Conservation (phyloP, 2,329 filamentous ascomycete species). For the Fonsecaea erecta region DNA sequence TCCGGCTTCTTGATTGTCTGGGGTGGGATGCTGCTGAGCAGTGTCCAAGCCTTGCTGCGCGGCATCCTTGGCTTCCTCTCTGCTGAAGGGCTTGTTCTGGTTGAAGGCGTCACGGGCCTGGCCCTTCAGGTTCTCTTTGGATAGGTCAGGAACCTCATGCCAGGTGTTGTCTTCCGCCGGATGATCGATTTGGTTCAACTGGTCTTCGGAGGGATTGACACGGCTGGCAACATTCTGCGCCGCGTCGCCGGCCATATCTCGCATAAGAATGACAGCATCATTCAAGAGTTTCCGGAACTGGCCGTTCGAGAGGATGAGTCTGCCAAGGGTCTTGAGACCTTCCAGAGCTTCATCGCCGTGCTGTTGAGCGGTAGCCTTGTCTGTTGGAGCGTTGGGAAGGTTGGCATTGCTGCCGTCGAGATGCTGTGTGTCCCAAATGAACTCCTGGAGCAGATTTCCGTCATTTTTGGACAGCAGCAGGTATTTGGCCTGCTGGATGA, state of each 20-base stretch:
- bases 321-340: constrained; percentile 84
- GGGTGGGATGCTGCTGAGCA: constrained; percentile 51
- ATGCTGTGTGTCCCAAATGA: constrained; percentile 89
- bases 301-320: constrained; percentile 89
- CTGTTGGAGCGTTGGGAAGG: constrained; percentile 68
- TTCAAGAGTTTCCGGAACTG: constrained; percentile 91
- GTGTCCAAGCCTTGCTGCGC: constrained; percentile 62
- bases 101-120: constrained; percentile 68
- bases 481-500: constrained; percentile 82
- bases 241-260: constrained; percentile 90
- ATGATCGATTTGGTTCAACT: constrained; percentile 76
- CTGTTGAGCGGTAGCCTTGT: constrained; percentile 77
- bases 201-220: constrained; percentile 77
- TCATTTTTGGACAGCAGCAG: constrained; percentile 92
- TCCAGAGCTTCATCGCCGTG: constrained; percentile 83
- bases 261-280: constrained; percentile 78
- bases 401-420: constrained; percentile 65
- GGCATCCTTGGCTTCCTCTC: constrained; percentile 65
- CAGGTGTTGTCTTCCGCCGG: constrained; percentile 90
- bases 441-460: constrained; percentile 91
- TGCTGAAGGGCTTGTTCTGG: constrained; percentile 58
- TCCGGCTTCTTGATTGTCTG: constrained; percentile 43
- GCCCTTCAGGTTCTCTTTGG: constrained; percentile 69
- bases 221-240: constrained; percentile 76
- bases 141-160: constrained; percentile 83